phyloP scores from a whole-genome alignment of 768 basidiomycete genomes.

The Tricholomella constricta region DNA sequence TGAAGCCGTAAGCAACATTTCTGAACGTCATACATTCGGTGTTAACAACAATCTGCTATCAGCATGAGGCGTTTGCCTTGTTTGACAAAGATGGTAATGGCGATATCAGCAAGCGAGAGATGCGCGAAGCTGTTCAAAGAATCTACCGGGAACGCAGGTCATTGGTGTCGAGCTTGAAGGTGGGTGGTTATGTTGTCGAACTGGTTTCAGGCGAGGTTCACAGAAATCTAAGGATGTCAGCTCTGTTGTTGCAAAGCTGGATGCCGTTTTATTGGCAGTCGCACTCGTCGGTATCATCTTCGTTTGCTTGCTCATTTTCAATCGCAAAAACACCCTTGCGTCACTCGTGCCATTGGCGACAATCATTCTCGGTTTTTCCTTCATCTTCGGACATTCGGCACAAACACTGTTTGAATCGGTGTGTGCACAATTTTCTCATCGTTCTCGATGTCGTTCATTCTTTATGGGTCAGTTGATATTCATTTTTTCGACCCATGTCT shows the following conservation, averaged over 20 bases:
- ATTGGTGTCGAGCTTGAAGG: conserved; percentile 70
- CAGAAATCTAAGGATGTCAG: conserved; percentile 57
- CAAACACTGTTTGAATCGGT: conserved; percentile 79
- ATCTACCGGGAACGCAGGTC: conserved; percentile 81
- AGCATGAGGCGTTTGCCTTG: conserved; percentile 68
- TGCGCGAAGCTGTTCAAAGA: conserved; percentile 80
- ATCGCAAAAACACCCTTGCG: conserved; percentile 59
- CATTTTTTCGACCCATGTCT: conserved; percentile 86
- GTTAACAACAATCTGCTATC: conserved; percentile 7
- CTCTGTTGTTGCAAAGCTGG: conserved; percentile 75
- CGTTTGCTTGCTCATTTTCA: conserved; percentile 75
- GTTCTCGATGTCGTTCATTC: background rate
- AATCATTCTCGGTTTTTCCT: conserved; percentile 80
- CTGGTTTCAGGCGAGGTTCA: background rate
- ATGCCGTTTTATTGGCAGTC: conserved; percentile 66
- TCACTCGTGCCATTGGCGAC: conserved; percentile 81
- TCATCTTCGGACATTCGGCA: conserved; percentile 83
- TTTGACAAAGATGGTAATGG: conserved; percentile 87
- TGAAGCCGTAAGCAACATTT: conserved; percentile 59
- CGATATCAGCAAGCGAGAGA: conserved; percentile 75
- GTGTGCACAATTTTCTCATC: conserved; percentile 20
- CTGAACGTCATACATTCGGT: conserved; percentile 1
- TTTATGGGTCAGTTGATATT: conserved; percentile 61
- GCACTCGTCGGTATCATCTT: conserved; percentile 64
- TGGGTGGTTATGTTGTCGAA: conserved; percentile 22